Percentiles rank a stretch among this genome's conserved stretches.
These are phyloP conservation scores for Scutellaria minor DNA, from an alignment of 257 asterid genomes.

Conservation along the genomic window DNA sequence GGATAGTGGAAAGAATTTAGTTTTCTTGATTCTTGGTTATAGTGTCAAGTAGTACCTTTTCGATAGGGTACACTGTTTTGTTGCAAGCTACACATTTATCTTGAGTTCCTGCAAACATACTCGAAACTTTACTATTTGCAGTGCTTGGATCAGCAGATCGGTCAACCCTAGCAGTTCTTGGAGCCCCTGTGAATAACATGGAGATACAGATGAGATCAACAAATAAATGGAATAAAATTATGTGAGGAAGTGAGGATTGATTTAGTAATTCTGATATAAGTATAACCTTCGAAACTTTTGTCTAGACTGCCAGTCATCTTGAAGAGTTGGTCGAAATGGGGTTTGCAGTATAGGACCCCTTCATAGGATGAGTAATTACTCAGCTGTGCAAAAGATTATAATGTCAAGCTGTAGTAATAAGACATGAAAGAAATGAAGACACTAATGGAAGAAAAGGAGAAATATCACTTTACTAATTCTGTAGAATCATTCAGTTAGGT, in stretches of 20 bases:
- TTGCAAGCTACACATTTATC: constrained; percentile 80
- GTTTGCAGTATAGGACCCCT: constrained; percentile 87
- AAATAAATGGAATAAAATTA: not conserved
- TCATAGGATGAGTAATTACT: constrained; percentile 79
- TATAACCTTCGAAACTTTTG: constrained; percentile 81
- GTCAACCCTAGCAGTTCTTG: constrained; percentile 63
- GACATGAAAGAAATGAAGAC: not conserved
- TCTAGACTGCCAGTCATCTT: constrained; percentile 94
- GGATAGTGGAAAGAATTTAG: not conserved
- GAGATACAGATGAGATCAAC: constrained; percentile 17
- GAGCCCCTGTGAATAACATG: constrained; percentile 51
- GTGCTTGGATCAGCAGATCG: constrained; percentile 53
- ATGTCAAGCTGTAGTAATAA: not conserved
- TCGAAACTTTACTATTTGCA: constrained; percentile 61
- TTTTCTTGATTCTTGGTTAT: not conserved
- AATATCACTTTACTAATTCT: not conserved
- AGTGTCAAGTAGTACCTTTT: constrained; percentile 57
- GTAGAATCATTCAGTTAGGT: not conserved
- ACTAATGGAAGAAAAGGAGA: not conserved
- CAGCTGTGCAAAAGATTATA: constrained; percentile 57
- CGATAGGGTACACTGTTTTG: constrained; percentile 84
- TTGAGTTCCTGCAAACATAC: constrained; percentile 80
- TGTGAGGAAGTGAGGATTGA: constrained; percentile 1
- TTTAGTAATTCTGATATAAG: not conserved
- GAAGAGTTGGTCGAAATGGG: constrained; percentile 86